Evolutionary conservation across 371 early-diverging fungal genomes (phyloP).

Genomic region (Mucor circinelloides): DNA sequence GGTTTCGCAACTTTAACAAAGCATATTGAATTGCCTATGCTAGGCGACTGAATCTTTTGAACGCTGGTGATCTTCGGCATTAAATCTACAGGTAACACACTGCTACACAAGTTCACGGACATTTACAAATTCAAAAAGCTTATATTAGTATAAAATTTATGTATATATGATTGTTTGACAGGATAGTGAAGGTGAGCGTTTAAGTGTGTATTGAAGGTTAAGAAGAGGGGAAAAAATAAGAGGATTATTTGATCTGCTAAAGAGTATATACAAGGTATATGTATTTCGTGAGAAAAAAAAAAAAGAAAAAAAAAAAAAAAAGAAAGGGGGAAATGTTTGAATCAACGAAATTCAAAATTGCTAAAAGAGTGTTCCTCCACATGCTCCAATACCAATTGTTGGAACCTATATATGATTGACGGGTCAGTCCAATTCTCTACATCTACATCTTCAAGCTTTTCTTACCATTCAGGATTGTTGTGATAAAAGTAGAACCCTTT

Average conservation of each 20-base stretch:
- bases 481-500: conserved; percentile 85
- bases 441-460: neutral
- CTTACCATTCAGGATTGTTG: conserved; percentile 71
- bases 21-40: too few species aligned
- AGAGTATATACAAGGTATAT: conserved; percentile 1
- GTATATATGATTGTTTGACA: neutral
- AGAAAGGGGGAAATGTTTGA: neutral
- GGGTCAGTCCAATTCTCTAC: neutral
- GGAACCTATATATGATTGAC: conserved; percentile 35
- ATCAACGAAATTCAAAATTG: conserved; percentile 65
- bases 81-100: neutral
- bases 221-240: neutral
- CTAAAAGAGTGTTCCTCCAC: conserved; percentile 48
- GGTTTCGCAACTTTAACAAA: too few species aligned
- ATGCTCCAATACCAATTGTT: conserved; percentile 76
- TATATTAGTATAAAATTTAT: neutral
- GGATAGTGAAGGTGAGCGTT: neutral
- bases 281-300: neutral
- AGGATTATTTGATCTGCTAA: neutral
- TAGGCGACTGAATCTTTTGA: too few species aligned
- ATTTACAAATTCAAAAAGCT: neutral
- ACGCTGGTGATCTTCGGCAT: neutral
- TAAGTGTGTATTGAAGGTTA: neutral
- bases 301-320: neutral
- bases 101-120: neutral